Evolutionary conservation across 495 filamentous ascomycete genomes (phyloP).

Genomic region (Penicillium manginii): DNA sequence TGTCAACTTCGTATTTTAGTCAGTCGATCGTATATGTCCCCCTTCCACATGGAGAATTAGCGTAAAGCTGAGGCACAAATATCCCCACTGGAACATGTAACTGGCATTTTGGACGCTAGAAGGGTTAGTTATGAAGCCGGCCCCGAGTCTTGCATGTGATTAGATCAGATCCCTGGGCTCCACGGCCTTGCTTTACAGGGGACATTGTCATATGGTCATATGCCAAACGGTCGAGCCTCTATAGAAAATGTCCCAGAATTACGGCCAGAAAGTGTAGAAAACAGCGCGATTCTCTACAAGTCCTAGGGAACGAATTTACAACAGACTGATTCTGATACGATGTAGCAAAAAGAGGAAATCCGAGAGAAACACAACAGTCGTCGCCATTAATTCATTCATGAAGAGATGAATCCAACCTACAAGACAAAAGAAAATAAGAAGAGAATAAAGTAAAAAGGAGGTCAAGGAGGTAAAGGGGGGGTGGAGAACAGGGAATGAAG

Average conservation of each 20-base stretch:
- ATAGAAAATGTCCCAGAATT: background rate
- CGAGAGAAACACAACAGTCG: conserved; percentile 24
- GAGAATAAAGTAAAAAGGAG: conserved; percentile 11
- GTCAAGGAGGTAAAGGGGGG: conserved; percentile 13
- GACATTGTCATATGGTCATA: too few relatives aligned
- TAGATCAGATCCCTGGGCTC: background rate
- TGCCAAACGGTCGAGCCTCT: too few relatives aligned
- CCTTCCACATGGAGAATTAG: conserved; percentile 1
- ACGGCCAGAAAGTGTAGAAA: too few relatives aligned
- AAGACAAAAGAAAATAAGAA: conserved; percentile 28
- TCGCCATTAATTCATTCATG: conserved; percentile 49
- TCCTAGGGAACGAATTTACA: background rate
- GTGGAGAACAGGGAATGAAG: conserved; percentile 31
- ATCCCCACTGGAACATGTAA: background rate
- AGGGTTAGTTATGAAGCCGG: background rate
- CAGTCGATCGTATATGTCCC: background rate
- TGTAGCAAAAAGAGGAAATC: background rate
- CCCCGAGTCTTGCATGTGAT: conserved; percentile 13
- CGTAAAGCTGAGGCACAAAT: background rate
- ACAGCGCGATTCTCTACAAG: background rate
- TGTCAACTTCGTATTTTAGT: background rate
- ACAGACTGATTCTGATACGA: background rate
- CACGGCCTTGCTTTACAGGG: conserved; percentile 3
- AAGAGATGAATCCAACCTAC: conserved; percentile 50
- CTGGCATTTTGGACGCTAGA: background rate